Conservation (phyloP, 2,329 filamentous ascomycete species). For the Fusarium sp. region DNA sequence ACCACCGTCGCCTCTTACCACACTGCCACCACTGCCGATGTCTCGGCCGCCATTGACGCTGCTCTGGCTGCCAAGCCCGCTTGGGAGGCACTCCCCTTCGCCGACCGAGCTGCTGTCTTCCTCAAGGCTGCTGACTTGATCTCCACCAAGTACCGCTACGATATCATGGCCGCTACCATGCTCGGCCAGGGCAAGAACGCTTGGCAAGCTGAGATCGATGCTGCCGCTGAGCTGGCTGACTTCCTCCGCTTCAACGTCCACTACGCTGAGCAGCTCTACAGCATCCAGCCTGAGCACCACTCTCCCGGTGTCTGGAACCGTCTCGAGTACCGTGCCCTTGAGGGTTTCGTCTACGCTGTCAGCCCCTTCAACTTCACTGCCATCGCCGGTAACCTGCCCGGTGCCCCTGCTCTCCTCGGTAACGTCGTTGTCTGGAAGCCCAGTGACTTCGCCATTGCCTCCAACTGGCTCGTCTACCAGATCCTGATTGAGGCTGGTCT, state of each 20-base stretch:
- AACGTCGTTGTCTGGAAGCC: conserved; percentile 98
- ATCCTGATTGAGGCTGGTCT: conserved; percentile 92
- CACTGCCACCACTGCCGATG: conserved; percentile 79
- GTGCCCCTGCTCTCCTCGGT: conserved; percentile 85
- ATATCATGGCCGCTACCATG: conserved; percentile 96
- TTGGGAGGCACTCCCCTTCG: conserved; percentile 89
- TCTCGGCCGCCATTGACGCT: conserved; percentile 81
- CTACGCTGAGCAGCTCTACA: conserved; percentile 91
- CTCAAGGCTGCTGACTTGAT: conserved; percentile 95
- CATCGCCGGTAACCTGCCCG: conserved; percentile 87
- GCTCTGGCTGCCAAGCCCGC: conserved; percentile 86
- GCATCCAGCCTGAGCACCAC: conserved; percentile 86
- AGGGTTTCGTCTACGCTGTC: conserved; percentile 95
- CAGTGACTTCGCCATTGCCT: conserved; percentile 88
- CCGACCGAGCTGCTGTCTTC: conserved; percentile 91
- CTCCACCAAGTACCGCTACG: conserved; percentile 91
- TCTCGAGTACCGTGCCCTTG: conserved; percentile 87
- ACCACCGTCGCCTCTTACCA: conserved; percentile 84
- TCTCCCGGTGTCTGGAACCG: conserved; percentile 90
- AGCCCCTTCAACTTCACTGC: conserved; percentile 98
- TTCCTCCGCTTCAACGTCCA: conserved; percentile 95
- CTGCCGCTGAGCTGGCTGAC: conserved; percentile 90
- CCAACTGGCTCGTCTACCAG: conserved; percentile 89
- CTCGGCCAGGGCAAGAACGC: conserved; percentile 97
- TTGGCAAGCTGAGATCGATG: conserved; percentile 99